phyloP scores from a whole-genome alignment of 495 filamentous ascomycete species.

The Poronia punctata region DNA sequence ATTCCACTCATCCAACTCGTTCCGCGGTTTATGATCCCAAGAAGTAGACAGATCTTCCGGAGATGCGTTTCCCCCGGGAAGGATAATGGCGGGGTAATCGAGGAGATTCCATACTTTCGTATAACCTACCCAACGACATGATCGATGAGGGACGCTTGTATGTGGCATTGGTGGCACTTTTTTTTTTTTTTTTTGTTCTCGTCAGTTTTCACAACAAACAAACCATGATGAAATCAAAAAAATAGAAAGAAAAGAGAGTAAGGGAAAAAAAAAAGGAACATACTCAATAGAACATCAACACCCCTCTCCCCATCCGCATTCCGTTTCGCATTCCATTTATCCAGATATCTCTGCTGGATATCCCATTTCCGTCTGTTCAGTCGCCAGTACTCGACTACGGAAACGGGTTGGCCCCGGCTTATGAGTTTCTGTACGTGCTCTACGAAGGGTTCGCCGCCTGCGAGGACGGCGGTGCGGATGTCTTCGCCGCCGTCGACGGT shows the following conservation, averaged over 20 bases:
- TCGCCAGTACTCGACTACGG: conserved; percentile 55
- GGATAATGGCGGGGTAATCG: conserved; percentile 70
- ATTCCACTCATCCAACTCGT: conserved; percentile 29
- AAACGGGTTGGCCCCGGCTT: conserved; percentile 48
- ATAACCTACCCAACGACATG: conserved; percentile 24
- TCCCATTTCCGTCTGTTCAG: conserved; percentile 26
- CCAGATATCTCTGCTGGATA: conserved; percentile 19
- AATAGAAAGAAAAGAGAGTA: no score
- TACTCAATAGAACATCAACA: conserved; percentile 23
- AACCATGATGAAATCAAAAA: no score
- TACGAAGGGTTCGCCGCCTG: conserved; percentile 51
- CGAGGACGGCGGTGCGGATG: conserved; percentile 38
- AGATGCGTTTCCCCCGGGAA: conserved; percentile 40
- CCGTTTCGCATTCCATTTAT: conserved; percentile 16
- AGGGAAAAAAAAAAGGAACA: background rate
- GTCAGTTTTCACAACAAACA: no score
- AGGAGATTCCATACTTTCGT: conserved; percentile 41
- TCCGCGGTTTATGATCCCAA: conserved; percentile 37
- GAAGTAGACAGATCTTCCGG: conserved; percentile 23
- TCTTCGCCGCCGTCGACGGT: conserved; percentile 50
- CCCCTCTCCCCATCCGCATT: conserved; percentile 12
- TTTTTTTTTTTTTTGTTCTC: no score
- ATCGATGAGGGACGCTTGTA: conserved; percentile 22
- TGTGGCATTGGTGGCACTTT: conserved; percentile 28
- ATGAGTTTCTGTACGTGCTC: conserved; percentile 29